Evolutionary conservation across 1,284 basidiomycete genomes (phyloP).

Genomic region (Phenoliferia sp.): DNA sequence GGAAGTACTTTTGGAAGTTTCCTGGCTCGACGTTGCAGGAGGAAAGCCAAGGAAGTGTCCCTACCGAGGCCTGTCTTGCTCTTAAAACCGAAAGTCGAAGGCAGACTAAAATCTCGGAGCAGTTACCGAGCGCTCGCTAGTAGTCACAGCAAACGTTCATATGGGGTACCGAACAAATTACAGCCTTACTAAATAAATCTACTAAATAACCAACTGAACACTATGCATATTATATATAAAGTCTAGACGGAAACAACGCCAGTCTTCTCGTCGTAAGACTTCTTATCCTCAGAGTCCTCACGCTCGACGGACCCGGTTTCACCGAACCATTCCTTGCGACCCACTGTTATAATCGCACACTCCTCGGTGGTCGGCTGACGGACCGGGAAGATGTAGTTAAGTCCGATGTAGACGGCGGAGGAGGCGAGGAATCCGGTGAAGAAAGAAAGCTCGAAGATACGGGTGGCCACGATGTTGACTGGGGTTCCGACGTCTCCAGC

Average conservation of each 20-base stretch:
- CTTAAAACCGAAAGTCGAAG: too few relatives aligned
- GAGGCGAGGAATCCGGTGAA: slow-evolving; percentile 61
- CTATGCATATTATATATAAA: too few relatives aligned
- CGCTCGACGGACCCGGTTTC: background rate
- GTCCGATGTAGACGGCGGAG: slow-evolving; percentile 56
- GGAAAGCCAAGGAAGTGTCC: too few relatives aligned
- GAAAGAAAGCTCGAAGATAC: slow-evolving; percentile 45
- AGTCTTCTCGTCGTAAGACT: background rate
- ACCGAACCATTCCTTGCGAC: background rate
- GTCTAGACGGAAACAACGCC: background rate
- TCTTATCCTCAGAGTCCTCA: background rate
- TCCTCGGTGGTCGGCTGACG: slow-evolving; percentile 16
- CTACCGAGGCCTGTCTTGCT: too few relatives aligned
- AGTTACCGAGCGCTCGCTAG: too few relatives aligned
- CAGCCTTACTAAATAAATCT: too few relatives aligned
- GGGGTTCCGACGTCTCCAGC: slow-evolving; percentile 49
- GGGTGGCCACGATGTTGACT: slow-evolving; percentile 61
- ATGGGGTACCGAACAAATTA: too few relatives aligned
- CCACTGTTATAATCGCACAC: background rate
- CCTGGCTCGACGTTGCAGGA: too few relatives aligned
- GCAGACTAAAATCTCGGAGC: too few relatives aligned
- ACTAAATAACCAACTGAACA: too few relatives aligned
- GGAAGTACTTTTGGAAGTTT: too few relatives aligned
- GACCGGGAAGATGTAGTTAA: slow-evolving; percentile 46
- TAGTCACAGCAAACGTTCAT: too few relatives aligned